Conservation (phyloP, 805 yeast species). For the Yamadazyma philogaea region DNA sequence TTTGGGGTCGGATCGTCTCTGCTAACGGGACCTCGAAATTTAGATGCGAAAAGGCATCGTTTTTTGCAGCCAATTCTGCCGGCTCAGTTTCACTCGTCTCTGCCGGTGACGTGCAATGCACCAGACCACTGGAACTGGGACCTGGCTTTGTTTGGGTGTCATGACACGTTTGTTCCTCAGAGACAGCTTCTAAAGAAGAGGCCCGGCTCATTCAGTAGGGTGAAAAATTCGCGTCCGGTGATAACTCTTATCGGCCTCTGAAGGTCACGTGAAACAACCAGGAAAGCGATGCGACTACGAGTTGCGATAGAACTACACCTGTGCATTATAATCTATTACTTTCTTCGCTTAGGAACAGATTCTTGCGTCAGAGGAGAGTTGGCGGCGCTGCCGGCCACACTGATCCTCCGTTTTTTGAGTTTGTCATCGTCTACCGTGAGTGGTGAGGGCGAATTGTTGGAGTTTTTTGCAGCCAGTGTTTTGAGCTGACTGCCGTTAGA, state of each 20-base stretch:
- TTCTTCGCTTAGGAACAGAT: slow-evolving; percentile 5
- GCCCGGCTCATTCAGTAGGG: no score
- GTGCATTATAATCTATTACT: neutral
- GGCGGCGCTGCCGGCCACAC: slow-evolving; percentile 9
- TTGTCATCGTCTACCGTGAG: slow-evolving; percentile 13
- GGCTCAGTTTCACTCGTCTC: neutral
- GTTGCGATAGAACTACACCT: neutral
- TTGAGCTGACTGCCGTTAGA: neutral
- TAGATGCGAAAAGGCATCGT: neutral
- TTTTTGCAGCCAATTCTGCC: neutral
- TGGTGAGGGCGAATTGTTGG: slow-evolving; percentile 14
- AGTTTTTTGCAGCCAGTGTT: slow-evolving; percentile 1
- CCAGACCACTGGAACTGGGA: no score
- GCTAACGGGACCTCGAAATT: slow-evolving; percentile 6
- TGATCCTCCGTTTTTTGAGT: slow-evolving; percentile 13
- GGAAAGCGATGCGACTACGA: no score
- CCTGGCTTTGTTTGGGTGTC: no score
- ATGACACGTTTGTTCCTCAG: no score
- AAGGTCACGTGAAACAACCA: no score
- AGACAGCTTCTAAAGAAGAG: no score
- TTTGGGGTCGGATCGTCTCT: slow-evolving; percentile 63
- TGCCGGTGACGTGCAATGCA: no score
- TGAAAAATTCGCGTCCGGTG: no score
- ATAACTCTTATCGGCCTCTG: no score
- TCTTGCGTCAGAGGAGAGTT: slow-evolving; percentile 7